Base-by-base conservation (phyloP, 2,329 filamentous ascomycete genomes). In the Knufia fluminis region DNA sequence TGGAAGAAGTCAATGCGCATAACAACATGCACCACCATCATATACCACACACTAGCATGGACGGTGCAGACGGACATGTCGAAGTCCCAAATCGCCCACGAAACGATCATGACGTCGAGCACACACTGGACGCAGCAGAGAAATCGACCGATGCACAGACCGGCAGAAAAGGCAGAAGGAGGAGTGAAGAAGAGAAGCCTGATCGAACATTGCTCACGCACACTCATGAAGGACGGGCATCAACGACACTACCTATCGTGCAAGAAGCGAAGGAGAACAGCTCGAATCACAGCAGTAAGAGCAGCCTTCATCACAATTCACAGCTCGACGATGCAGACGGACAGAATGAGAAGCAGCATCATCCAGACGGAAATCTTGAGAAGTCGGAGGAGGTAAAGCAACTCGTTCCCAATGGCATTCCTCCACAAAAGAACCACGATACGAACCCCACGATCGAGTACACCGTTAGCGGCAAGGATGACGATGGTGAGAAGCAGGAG, bases 241-340 rank as follows among this genome's bases (percentile, higher is more conserved):
- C 76, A 10, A 73, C 74, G 26, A 80, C 75, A 1, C 70, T 97
- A 1, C 91, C 91, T 0, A 83, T 96, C 8, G 89, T 97, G 4
- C 86, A 95, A 58, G 91, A 97, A 67, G 84, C 81, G n/a, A 85
- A 81, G 3, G 91, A 96, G 65, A 75, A 75, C 48, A 79, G 78
- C 33, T 38, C 31, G 14, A 23, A 35, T 20, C 24, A 45, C 24
- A 33, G 42, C 19, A 28, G 26, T 20, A 10, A 45, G 12, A 33
- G 42, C 19, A 28, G 26, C 33, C 36, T 31, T 26, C 42, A 35
- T 14, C 24, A 33, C n/a, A 33, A 23, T 14, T 45, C 42, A 10
- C 16, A n/a, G 7, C 10, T 14, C 32, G 32, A 32, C n/a, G 20
- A 38, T 2, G 17, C 19, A 23, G 16, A 51, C 78, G 76, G 61